Evolutionary conservation across 306 rosid genomes (phyloP).

Genomic region (Mucuna pruriens): DNA sequence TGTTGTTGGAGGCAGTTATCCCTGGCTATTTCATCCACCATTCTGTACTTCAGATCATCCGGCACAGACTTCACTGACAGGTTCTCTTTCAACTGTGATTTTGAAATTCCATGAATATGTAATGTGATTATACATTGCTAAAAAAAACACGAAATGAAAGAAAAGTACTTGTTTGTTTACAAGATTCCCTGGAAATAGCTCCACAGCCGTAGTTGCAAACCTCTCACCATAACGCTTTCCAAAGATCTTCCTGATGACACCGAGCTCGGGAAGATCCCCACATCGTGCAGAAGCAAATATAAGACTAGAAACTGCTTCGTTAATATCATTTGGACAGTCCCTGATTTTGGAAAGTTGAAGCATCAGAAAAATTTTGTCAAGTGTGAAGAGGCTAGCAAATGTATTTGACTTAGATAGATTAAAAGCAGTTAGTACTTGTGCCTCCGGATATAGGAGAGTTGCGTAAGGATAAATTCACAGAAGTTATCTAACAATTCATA

Average conservation of each 20-base stretch:
- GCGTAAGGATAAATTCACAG: slow-evolving; percentile 62
- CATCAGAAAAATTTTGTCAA: background rate
- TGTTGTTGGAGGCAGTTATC: slow-evolving; percentile 54
- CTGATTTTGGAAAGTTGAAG: slow-evolving; percentile 19
- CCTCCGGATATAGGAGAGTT: slow-evolving; percentile 66
- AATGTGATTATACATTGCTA: background rate
- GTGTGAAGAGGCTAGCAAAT: background rate
- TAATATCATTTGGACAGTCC: slow-evolving; percentile 78
- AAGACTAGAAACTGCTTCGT: slow-evolving; percentile 86
- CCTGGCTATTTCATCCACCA: slow-evolving; percentile 65
- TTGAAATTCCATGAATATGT: slow-evolving; percentile 27
- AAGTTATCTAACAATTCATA: slow-evolving; percentile 69
- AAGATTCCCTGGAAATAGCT: slow-evolving; percentile 71
- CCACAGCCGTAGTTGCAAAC: slow-evolving; percentile 62
- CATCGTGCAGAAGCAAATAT: slow-evolving; percentile 89
- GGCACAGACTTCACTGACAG: slow-evolving; percentile 50
- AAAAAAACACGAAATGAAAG: background rate
- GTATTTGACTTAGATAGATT: background rate
- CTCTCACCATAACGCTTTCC: slow-evolving; percentile 69
- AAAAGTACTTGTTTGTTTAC: slow-evolving; percentile 66
- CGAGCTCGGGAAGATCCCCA: slow-evolving; percentile 88
- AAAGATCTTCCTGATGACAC: slow-evolving; percentile 72
- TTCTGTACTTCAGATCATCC: slow-evolving; percentile 58
- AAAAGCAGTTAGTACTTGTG: slow-evolving; percentile 56
- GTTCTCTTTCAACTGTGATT: slow-evolving; percentile 64